Base-by-base conservation (phyloP, 108 stramenopile genomes). In the Cyclotella atomus region DNA sequence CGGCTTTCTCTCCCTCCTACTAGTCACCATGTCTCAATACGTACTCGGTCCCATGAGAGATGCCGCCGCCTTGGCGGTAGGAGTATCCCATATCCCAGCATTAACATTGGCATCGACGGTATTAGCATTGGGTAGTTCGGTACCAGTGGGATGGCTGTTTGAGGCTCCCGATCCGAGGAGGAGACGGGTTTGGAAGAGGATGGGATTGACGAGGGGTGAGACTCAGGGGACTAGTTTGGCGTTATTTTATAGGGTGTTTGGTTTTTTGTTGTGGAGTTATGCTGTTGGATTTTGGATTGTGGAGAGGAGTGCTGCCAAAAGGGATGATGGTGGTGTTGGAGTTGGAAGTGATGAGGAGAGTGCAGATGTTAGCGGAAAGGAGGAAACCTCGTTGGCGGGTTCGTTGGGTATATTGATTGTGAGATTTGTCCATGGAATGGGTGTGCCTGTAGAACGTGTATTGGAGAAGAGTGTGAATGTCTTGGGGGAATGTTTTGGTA, bases 91-190 rank as follows among this genome's bases (percentile, higher is more conserved):
- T 68, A 85, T 93, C 33, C 92, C 95, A 17, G 80, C 81, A 32
- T 59, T 96, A 27, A 93, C 92, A 0, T 68, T 96, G 44, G 90
- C 87, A 5, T 71, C 68, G 28, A 91, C 91, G 1, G 78, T 90
- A 3, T 56, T 96, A 60, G 92, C 95, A n/a, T 77, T 96, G 52
- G 70, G 87, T 21, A 76, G 76, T 16, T 80, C 79, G 24, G 95
- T 96, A 0, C 95, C 95, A 30, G 91, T 96, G 59, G 92, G 92
- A 3, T 96, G 95, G 95, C 75, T 96, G 70, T 96, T 96, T 76
- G 95, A 96, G 75, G 92, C 92, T 10, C 92, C 95, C 1, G 90
- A 95, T 83, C 91, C 94, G 7, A 65, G 65, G n/a, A 79, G 91
- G 30, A 77, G 92, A 19, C 59, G 80, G 46, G 38, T 92, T 20